Evolutionary conservation across 345 rosid genomes (phyloP).

Genomic region (Linum trigynum): DNA sequence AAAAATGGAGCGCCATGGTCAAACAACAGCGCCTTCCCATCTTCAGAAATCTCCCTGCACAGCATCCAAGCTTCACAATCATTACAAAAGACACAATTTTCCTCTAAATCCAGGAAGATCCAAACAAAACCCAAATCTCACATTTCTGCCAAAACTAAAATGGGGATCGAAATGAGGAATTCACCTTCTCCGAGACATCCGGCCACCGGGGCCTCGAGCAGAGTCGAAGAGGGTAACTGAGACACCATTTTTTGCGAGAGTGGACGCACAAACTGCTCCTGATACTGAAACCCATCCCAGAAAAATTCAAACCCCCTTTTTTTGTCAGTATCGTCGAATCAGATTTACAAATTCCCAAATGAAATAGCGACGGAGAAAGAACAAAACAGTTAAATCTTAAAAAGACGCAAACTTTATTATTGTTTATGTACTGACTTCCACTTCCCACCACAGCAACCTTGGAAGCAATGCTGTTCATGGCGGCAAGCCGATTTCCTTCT

Average conservation of each 20-base stretch:
- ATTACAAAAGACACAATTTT: too few species aligned
- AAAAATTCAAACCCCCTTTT: neutral
- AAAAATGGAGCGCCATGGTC: constrained; percentile 89
- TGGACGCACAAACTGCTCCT: constrained; percentile 82
- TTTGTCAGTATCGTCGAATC: neutral
- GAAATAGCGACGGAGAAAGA: neutral
- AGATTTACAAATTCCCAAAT: neutral
- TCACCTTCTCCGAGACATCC: constrained; percentile 84
- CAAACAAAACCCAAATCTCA: neutral
- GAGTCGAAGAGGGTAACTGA: constrained; percentile 74
- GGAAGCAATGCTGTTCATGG: constrained; percentile 31
- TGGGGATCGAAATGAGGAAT: neutral
- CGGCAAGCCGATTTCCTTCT: neutral
- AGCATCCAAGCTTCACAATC: neutral
- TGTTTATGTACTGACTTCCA: constrained; percentile 41
- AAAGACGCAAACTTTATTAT: neutral
- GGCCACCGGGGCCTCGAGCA: constrained; percentile 82
- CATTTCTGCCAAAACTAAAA: neutral
- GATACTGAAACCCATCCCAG: constrained; percentile 34
- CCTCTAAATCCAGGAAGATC: neutral
- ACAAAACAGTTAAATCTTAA: neutral
- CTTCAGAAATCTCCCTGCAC: constrained; percentile 50
- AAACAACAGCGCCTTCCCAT: constrained; percentile 59
- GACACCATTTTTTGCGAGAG: constrained; percentile 55
- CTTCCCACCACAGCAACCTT: constrained; percentile 73